Evolutionary conservation across 1,284 basidiomycete genomes (phyloP), one percentile per base, ranked within the genome.

Genomic region (Cryptococcus depauperatus): DNA sequence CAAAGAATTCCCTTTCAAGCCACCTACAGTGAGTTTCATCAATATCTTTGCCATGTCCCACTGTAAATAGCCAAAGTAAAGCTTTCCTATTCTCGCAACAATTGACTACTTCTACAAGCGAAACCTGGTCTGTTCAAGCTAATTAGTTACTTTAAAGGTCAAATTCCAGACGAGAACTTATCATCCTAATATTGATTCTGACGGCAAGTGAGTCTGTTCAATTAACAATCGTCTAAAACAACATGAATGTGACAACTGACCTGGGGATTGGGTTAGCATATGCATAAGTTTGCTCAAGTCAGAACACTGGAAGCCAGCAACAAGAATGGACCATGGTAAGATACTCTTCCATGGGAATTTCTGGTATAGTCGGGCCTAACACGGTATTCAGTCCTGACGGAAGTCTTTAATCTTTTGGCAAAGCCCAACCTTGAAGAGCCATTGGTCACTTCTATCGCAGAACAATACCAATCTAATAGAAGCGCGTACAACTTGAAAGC

Each of bases 151-250:
- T n/a, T n/a, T n/a, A n/a, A n/a, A 91, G 88, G 83, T 91, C 48
- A 80, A 79, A 34, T 91, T 91, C 71, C 79, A 74, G 37, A 92
- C 89, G 30, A 88, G 83, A 74, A 84, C 90, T 48, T 92, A 92
- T 63, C 89, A 93, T 70, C 89, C 89, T 13, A 89, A 89, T 43
- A 84, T 93, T 62, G 90, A 92, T 54, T 85, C 89, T 48, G 86
- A 93, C 62, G 89, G 88, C 32, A 90, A 75, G 87, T 86, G 56
- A 51, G 82, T 72, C 9, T 25, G n/a, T n/a, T n/a, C n/a, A n/a
- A n/a, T 43, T 41, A 35, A 49, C 11, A n/a, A 9, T 30, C 28
- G 28, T 30, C 8, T 30, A 8, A 30, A 30, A n/a, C 32, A 9
- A 18, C 11, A 14, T 6, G 7, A 7, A 33, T 7, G 19, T 33